Evolutionary conservation across 768 basidiomycete genomes (phyloP).

Genomic region (Leccinum ochraceum): DNA sequence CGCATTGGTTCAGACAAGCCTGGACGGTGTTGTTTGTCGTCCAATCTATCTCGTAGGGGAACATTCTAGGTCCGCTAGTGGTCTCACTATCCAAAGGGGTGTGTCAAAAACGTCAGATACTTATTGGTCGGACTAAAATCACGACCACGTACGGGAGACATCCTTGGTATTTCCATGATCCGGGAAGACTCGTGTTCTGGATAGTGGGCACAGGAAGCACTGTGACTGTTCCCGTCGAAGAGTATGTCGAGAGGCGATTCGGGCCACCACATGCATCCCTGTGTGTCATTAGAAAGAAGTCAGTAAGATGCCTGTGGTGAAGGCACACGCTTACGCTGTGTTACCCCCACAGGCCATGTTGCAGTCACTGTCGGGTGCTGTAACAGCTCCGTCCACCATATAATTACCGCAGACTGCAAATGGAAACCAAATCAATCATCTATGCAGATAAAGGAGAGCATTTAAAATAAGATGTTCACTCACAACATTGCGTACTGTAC

Average conservation of each 20-base stretch:
- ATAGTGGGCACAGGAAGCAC: constrained; percentile 58
- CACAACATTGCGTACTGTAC: constrained; percentile 54
- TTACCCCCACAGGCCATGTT: constrained; percentile 77
- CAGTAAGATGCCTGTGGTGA: not conserved
- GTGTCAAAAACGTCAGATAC: not conserved
- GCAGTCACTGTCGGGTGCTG: constrained; percentile 52
- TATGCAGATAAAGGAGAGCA: not conserved
- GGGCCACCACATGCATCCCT: constrained; percentile 75
- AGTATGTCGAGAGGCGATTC: constrained; percentile 71
- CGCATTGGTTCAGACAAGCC: constrained; percentile 68
- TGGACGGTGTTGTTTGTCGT: constrained; percentile 62
- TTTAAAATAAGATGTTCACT: constrained; percentile 24
- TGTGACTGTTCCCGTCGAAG: constrained; percentile 49
- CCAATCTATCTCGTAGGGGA: constrained; percentile 63
- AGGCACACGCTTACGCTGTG: constrained; percentile 45
- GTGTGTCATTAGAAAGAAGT: constrained; percentile 1
- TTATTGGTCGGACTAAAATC: not conserved
- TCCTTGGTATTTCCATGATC: constrained; percentile 63
- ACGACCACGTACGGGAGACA: constrained; percentile 56
- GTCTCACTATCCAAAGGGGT: constrained; percentile 44
- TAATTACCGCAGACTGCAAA: constrained; percentile 67
- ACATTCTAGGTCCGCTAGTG: constrained; percentile 41
- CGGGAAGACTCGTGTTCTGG: constrained; percentile 59
- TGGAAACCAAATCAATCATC: constrained; percentile 1
- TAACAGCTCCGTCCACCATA: constrained; percentile 60